Evolutionary conservation across 2,329 filamentous ascomycete genomes (phyloP), one percentile per base, ranked within the genome.

Genomic region (Fusarium aywerte): DNA sequence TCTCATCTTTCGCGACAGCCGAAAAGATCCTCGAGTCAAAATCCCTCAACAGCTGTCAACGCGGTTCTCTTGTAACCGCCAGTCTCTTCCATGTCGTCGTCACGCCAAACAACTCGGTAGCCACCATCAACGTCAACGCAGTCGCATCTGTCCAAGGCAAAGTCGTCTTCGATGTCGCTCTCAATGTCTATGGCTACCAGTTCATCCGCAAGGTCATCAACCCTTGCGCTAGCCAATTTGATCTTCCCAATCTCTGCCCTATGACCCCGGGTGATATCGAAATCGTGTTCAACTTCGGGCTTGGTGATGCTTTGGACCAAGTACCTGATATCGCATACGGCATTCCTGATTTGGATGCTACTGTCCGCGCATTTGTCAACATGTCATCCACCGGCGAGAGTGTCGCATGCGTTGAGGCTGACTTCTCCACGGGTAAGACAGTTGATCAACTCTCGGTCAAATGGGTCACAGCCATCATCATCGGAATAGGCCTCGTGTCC

Each of bases 331-430:
- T 97, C 74, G 92, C 92, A 40, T 98, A 96, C 79, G 90, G 87
- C 45, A 91, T 98, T 36, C 94, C 94, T 44, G 95, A 97, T 82
- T 84, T 97, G 54, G 95, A 98, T 78, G 93, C 93, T 65, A 90
- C 88, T 47, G 91, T 97, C 45, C 89, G 87, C 73, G 88, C 97
- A 73, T 89, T 88, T 73, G 92, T 97, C 83, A 95, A 92, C 76
- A 83, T 87, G 68, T 90, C 87, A 5, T 80, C 85, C 29, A 82
- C 80, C 4, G 83, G 85, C 49, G 80, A 85, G 49, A 89, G 85
- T 69, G 86, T 96, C 55, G 93, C 94, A 57, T 98, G 95, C 76
- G 89, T 97, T 51, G 91, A 97, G 81, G 93, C 93, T 36, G 84
- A 89, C 67, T 85, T 97, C 53, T 96, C 92, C 67, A 98, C 97